These are phyloP conservation scores for Coniochaeta prunicola DNA, from an alignment of 2,329 filamentous ascomycete species.

Conservation along the genomic window DNA sequence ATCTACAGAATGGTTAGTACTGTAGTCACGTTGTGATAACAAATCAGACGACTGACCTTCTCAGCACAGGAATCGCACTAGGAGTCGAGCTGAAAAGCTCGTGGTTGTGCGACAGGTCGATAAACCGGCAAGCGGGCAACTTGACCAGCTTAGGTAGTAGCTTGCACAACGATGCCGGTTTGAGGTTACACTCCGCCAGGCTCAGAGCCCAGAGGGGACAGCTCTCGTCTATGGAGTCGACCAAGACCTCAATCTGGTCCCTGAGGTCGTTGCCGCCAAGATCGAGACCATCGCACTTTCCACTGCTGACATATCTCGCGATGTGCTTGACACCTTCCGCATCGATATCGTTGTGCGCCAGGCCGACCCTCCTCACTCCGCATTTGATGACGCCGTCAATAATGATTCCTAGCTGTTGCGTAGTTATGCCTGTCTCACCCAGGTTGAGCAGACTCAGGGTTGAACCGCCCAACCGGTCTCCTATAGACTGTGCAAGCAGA, in stretches of 20 bases:
- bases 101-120: constrained; percentile 87
- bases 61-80: constrained; percentile 66
- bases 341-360: constrained; percentile 76
- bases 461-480: constrained; percentile 67
- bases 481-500: constrained; percentile 68
- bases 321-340: constrained; percentile 69
- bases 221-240: constrained; percentile 42
- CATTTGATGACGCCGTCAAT: constrained; percentile 78
- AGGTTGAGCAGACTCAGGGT: constrained; percentile 77
- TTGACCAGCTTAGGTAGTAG: constrained; percentile 67
- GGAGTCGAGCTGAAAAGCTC: constrained; percentile 67
- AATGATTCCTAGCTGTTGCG: constrained; percentile 64
- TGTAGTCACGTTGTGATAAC: background rate
- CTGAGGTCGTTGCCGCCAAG: constrained; percentile 74
- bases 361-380: constrained; percentile 69
- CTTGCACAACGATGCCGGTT: constrained; percentile 62
- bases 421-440: constrained; percentile 67
- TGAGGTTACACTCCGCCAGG: constrained; percentile 77
- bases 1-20: constrained; percentile 32
- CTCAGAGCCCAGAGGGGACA: constrained; percentile 72
- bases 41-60: constrained; percentile 54
- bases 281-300: constrained; percentile 81
- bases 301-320: constrained; percentile 65
- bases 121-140: constrained; percentile 71
- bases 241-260: constrained; percentile 46